Evolutionary conservation across 2,329 filamentous ascomycete species (phyloP), one percentile per base, ranked within the genome.

Genomic region (Arthrobotrys entomopaga): DNA sequence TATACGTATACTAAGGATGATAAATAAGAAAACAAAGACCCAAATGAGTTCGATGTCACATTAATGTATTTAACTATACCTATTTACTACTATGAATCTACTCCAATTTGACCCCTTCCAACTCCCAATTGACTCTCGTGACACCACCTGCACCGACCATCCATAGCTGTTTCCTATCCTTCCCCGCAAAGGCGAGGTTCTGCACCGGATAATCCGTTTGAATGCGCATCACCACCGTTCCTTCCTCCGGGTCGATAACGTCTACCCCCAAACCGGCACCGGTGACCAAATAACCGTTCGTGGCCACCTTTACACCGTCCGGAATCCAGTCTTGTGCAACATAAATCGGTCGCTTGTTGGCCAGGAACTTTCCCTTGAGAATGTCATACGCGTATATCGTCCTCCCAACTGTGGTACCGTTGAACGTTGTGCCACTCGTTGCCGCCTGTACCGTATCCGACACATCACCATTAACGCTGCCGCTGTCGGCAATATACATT

Each of bases 151-250:
- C 79, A 0, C 82, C 82, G 78, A 82, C 80, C 53, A 83, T 64
- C 82, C 82, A 83, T 26, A 83, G 74, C 20, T 81, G 80, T 56
- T 79, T 81, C 54, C 81, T 77, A 77, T 82, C 79, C 6, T 78
- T 75, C 0, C 82, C 82, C 1, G 80, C 81, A 82, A 82, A 84
- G 40, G 81, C 82, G 71, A 84, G 82, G 74, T 84, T 84, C 78
- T 83, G 80, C 46, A 83, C 83, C 1, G 81, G 81, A 69, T 81
- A 83, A 64, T 82, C 82, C n/a, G 82, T 83, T 78, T 83, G 81
- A 10, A 83, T 80, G 13, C 79, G 79, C 52, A 82, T 76, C 22
- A 84, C 77, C 72, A 83, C 77, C 46, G 80, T 79, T 0, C 83
- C 82, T 40, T 77, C 75, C 29, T 77, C 76, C 26, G 54, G 54